Conservation (phyloP, 2,329 filamentous ascomycete genomes). For the Fusarium udum region DNA sequence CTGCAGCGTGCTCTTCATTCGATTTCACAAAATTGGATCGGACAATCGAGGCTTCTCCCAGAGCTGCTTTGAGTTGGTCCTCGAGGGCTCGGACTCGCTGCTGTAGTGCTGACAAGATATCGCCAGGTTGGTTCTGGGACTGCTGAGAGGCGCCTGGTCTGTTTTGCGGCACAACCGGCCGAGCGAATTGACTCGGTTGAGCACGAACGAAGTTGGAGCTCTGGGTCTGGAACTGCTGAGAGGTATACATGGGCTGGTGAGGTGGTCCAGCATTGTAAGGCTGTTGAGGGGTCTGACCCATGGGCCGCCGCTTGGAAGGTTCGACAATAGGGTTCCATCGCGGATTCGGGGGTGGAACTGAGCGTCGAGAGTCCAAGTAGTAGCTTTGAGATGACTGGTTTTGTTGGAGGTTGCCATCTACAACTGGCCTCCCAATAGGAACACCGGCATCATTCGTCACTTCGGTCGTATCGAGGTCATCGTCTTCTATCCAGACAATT, state of each 20-base stretch:
- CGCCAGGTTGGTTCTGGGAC: conserved; percentile 44
- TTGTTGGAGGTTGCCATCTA: conserved; percentile 50
- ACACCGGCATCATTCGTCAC: conserved; percentile 61
- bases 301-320: conserved; percentile 31
- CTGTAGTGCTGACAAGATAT: conserved; percentile 59
- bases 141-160: conserved; percentile 37
- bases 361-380: conserved; percentile 36
- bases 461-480: conserved; percentile 67
- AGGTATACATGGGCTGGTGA: conserved; percentile 41
- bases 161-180: conserved; percentile 46
- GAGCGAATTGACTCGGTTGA: conserved; percentile 54
- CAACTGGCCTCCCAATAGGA: conserved; percentile 49
- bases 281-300: conserved; percentile 27
- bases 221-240: conserved; percentile 46
- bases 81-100: conserved; percentile 63
- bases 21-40: conserved; percentile 73
- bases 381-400: conserved; percentile 41
- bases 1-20: conserved; percentile 68
- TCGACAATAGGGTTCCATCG: conserved; percentile 52
- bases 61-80: conserved; percentile 67
- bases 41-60: conserved; percentile 80
- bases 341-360: conserved; percentile 49
- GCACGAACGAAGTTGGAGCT: conserved; percentile 44
- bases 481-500: conserved; percentile 62
- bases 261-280: conserved; percentile 21